Conservation (phyloP, 2,329 filamentous ascomycete species). For the Escovopsis sp. region DNA sequence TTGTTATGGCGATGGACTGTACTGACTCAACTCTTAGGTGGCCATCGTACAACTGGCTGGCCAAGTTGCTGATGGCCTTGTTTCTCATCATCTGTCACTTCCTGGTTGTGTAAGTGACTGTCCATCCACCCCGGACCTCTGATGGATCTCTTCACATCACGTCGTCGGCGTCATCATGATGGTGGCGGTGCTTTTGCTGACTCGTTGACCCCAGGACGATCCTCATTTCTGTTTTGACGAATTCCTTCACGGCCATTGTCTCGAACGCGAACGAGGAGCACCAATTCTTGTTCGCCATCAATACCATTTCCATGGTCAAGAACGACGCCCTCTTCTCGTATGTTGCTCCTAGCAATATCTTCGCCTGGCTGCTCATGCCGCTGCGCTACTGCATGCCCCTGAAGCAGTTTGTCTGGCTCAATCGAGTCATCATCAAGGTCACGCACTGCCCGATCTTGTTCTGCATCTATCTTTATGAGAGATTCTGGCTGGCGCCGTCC, state of each 20-base stretch:
- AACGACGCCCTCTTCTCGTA: conserved; percentile 95
- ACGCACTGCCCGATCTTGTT: conserved; percentile 84
- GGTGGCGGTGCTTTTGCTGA: too few species aligned
- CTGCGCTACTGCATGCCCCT: conserved; percentile 68
- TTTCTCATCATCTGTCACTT: conserved; percentile 95
- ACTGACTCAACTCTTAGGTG: conserved; percentile 28
- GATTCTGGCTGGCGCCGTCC: conserved; percentile 55
- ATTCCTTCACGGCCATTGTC: conserved; percentile 90
- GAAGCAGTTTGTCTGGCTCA: conserved; percentile 66
- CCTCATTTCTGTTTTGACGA: conserved; percentile 86
- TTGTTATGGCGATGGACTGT: neutral
- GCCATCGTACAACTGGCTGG: conserved; percentile 61
- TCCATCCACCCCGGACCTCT: neutral
- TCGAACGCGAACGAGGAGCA: conserved; percentile 90
- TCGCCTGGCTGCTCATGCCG: conserved; percentile 80
- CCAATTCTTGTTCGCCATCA: conserved; percentile 84
- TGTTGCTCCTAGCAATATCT: conserved; percentile 76
- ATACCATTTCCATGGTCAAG: conserved; percentile 95
- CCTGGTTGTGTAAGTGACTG: conserved; percentile 51
- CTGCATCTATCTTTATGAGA: conserved; percentile 76
- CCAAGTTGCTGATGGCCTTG: conserved; percentile 57
- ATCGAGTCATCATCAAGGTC: conserved; percentile 79
- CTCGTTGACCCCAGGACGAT: conserved; percentile 65
- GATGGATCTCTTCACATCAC: conserved; percentile 2
- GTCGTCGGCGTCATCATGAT: too few species aligned